phyloP scores from a whole-genome alignment of 306 rosid species.

The Nissolia schottii region DNA sequence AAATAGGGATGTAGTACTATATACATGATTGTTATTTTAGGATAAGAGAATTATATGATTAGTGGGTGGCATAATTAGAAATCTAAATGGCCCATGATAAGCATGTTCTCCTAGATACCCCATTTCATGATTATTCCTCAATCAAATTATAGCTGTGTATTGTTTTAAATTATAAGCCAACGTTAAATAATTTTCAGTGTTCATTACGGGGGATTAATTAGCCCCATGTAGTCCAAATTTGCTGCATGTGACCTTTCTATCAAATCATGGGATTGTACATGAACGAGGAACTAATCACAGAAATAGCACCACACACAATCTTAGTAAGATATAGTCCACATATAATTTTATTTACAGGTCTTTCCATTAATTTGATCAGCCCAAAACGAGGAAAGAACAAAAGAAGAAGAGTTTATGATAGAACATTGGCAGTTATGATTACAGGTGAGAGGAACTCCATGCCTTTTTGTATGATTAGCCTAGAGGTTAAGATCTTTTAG shows the following conservation, averaged over 20 bases:
- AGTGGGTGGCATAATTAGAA: conserved; percentile 56
- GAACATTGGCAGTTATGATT: conserved; percentile 42
- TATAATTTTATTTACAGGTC: background rate
- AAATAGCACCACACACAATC: conserved; percentile 32
- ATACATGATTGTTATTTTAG: background rate
- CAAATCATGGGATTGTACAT: conserved; percentile 44
- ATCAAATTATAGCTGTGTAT: conserved; percentile 37
- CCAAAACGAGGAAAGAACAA: background rate
- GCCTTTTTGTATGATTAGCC: conserved; percentile 38
- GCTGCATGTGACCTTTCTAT: conserved; percentile 46
- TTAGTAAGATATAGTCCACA: conserved; percentile 27
- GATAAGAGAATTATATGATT: background rate
- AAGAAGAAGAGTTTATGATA: conserved; percentile 4
- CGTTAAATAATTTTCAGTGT: conserved; percentile 9
- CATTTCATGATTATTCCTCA: conserved; percentile 49
- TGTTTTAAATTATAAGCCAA: conserved; percentile 31
- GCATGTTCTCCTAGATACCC: conserved; percentile 60
- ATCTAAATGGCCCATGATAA: conserved; percentile 40
- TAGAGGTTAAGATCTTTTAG: conserved; percentile 26
- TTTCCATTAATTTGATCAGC: conserved; percentile 21
- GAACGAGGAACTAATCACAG: conserved; percentile 45
- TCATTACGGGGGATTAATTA: conserved; percentile 22
- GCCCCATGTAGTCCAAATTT: conserved; percentile 46
- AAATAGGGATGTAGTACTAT: background rate
- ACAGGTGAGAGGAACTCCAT: conserved; percentile 46